phyloP scores from a whole-genome alignment of 257 asterid species.

The Knoxia roxburghii region DNA sequence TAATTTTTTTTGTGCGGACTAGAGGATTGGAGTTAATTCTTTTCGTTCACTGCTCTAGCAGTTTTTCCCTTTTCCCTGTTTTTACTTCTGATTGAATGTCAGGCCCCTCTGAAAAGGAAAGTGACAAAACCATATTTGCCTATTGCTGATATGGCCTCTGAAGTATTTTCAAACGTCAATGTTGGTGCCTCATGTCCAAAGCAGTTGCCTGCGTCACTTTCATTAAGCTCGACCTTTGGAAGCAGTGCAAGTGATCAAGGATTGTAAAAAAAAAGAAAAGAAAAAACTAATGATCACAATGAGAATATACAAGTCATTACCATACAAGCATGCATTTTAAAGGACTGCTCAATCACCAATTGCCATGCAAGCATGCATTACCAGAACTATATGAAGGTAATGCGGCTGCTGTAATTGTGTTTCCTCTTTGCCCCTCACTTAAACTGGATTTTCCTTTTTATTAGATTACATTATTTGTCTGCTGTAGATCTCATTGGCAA shows the following conservation, averaged over 20 bases:
- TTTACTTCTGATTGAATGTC: conserved; percentile 12
- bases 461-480: neutral
- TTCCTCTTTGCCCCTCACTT: neutral
- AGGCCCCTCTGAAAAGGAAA: conserved; percentile 66
- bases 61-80: neutral
- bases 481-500: no score
- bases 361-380: neutral
- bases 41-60: conserved; percentile 3
- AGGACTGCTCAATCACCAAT: neutral
- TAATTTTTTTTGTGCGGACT: neutral
- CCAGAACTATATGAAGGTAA: conserved; percentile 9
- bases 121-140: conserved; percentile 87
- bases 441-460: neutral
- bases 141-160: conserved; percentile 34
- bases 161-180: conserved; percentile 40
- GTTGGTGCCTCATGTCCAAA: conserved; percentile 54
- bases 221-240: conserved; percentile 67
- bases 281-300: neutral
- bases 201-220: conserved; percentile 57
- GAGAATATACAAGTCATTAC: neutral
- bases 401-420: no score
- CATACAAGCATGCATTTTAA: neutral
- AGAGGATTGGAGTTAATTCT: neutral
- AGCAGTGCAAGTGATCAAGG: conserved; percentile 54
- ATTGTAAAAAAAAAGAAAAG: conserved; percentile 21